phyloP scores from a whole-genome alignment of 1,284 basidiomycete genomes.

The Inonotus hispidus region DNA sequence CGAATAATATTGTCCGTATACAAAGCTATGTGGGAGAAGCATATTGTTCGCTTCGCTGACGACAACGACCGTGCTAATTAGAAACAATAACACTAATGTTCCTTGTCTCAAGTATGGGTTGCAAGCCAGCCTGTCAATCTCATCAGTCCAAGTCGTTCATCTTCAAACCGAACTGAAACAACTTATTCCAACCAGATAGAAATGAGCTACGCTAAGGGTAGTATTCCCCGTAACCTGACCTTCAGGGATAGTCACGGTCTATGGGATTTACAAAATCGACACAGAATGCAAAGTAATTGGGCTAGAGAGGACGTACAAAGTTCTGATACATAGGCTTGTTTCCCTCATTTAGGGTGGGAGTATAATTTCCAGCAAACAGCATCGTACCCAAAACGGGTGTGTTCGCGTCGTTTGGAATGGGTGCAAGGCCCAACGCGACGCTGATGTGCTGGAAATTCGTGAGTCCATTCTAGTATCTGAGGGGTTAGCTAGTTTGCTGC shows the following conservation, averaged over 20 bases:
- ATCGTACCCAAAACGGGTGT: constrained; percentile 2
- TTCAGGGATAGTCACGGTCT: constrained; percentile 17
- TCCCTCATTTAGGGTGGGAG: constrained; percentile 6
- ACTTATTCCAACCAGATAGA: constrained; percentile 19
- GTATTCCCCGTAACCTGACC: neutral
- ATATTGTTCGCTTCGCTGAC: too few relatives aligned
- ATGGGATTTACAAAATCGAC: neutral
- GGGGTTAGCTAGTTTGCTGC: neutral
- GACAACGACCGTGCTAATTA: neutral
- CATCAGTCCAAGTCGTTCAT: neutral
- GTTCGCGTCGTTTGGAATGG: neutral
- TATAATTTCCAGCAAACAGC: constrained; percentile 13
- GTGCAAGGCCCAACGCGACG: constrained; percentile 12
- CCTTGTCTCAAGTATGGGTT: constrained; percentile 17
- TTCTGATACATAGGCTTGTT: constrained; percentile 16
- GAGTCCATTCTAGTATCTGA: constrained; percentile 9
- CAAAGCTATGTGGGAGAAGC: too few relatives aligned
- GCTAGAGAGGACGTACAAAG: constrained; percentile 13
- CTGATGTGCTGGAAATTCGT: constrained; percentile 15
- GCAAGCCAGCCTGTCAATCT: constrained; percentile 11
- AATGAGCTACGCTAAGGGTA: constrained; percentile 18
- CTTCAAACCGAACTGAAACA: neutral
- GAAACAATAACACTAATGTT: constrained; percentile 15
- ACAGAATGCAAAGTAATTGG: too few relatives aligned
- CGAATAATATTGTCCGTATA: too few relatives aligned